Evolutionary conservation across 352 stramenopile genomes (phyloP), one percentile per base, ranked within the genome.

Genomic region (Phytophthora rubi): DNA sequence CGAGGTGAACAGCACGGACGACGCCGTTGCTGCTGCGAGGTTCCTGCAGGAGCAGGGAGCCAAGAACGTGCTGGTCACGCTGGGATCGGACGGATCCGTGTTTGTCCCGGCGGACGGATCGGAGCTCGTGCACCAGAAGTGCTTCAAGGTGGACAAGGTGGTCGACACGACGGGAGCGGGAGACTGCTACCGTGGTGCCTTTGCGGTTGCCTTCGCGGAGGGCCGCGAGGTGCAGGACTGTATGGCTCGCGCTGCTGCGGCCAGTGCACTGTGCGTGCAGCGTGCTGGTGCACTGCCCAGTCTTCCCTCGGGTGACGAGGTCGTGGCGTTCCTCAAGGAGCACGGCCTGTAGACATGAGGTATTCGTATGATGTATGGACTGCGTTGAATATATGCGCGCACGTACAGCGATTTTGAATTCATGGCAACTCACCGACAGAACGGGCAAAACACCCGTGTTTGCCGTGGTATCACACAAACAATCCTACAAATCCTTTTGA

Each of bases 91-190:
- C 3, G 88, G 88, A 6, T 90, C 86, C 0, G 77, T 95, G 21
- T 89, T 92, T 15, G 69, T 95, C 23, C 79, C 82, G 26, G 68
- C 79, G 4, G 56, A 74, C n/a, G 64, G 23, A 15, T 68, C 55
- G 9, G 59, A 63, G 0, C 32, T 87, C 4, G 58, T 89, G 15
- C 74, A 70, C 48, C 85, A 94, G 67, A 70, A 73, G 9, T 81
- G 73, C 56, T 83, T 93, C 49, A 53, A 65, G 48, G 83, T 86
- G 10, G 70, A 88, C 23, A 81, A 82, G 10, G 86, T 95, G 16
- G 80, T 92, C 2, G 88, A 95, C 65, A 94, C 86, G 0, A 95
- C 88, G 2, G 88, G 88, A 6, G 88, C 88, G 1, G 88, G 88
- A 12, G 88, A 95, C 44, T 94, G 86, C 72, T 95, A 88, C 62